Evolutionary conservation across 768 basidiomycete genomes (phyloP), one percentile per base, ranked within the genome.

Genomic region (Russula sp.): DNA sequence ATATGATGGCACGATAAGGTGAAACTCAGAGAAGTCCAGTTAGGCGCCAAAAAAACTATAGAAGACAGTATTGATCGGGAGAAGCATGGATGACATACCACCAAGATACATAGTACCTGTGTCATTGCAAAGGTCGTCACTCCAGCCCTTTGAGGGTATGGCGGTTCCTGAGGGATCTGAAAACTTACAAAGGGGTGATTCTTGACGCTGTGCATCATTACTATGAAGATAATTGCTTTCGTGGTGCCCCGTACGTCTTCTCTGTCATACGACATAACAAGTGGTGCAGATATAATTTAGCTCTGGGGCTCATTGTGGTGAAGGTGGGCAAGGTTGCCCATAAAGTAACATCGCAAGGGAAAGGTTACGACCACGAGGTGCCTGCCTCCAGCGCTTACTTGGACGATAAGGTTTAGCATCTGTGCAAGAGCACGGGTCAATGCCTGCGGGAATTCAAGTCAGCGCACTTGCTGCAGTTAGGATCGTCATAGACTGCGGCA

Each of bases 51-150:
- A 65, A 54, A 60, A 61, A 65, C 58, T 56, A 52, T 32, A 35
- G 52, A 61, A 50, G 56, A 80, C 73, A 60, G 63, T 55, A 65
- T 34, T 65, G 66, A 66, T 65, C 60, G 63, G 54, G 48, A 67
- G 66, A 61, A 63, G 60, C 52, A 62, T 54, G 25, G 45, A 66
- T 67, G 66, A 86, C 92, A 72, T 72, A 98, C 96, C 96, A 74
- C 90, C 82, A 60, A 99, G 86, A 85, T 99, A 99, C 79, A 94
- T 97, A 67, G 95, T 95, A 66, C 97, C 97, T 70, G 95, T 98
- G 71, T 96, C 97, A 76, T 98, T 97, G 83, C 94, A 98, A 62
- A 99, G 77, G 78, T 99, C 97, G 79, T 99, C 97, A 77, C 93
- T 91, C 95, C 93, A 98, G 65, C 97, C 94, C 78, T 97, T 81